Conservation (phyloP, 192 early-diverging fungal species). For the Coemansia sp. region DNA sequence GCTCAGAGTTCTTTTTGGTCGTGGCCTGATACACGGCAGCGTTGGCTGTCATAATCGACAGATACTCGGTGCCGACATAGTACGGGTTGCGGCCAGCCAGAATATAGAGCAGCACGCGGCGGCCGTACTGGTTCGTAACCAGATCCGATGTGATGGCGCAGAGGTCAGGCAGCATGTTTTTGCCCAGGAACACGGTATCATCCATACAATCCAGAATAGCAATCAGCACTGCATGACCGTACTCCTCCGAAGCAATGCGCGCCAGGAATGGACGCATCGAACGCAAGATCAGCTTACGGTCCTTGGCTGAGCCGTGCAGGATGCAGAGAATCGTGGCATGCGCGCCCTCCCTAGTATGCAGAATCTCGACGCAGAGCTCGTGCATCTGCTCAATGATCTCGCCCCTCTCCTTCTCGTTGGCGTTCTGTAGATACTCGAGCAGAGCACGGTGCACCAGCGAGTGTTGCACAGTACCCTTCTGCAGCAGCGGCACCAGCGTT, state of each 20-base stretch:
- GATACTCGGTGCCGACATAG: conserved; percentile 67
- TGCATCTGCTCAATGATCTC: conserved; percentile 75
- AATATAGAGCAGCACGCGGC: conserved; percentile 76
- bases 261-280: conserved; percentile 74
- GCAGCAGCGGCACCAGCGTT: conserved; percentile 66
- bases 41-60: conserved; percentile 62
- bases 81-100: conserved; percentile 71
- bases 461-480: conserved; percentile 74
- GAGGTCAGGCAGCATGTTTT: conserved; percentile 65
- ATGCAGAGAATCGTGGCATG: conserved; percentile 80
- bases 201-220: conserved; percentile 84
- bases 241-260: conserved; percentile 84
- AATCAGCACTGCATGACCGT: conserved; percentile 82
- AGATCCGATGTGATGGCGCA: conserved; percentile 50
- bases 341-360: conserved; percentile 92
- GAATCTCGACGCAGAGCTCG: conserved; percentile 77
- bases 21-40: conserved; percentile 70
- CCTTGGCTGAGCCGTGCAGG: conserved; percentile 76
- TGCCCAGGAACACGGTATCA: conserved; percentile 83
- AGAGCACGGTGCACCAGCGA: conserved; percentile 84
- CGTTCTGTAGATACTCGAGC: conserved; percentile 75
- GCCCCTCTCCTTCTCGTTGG: conserved; percentile 57
- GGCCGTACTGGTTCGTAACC: conserved; percentile 69
- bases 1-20: conserved; percentile 81
- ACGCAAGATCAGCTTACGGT: conserved; percentile 87